Evolutionary conservation across 768 basidiomycete species (phyloP).

Genomic region (Candolleomyces eurysporus): DNA sequence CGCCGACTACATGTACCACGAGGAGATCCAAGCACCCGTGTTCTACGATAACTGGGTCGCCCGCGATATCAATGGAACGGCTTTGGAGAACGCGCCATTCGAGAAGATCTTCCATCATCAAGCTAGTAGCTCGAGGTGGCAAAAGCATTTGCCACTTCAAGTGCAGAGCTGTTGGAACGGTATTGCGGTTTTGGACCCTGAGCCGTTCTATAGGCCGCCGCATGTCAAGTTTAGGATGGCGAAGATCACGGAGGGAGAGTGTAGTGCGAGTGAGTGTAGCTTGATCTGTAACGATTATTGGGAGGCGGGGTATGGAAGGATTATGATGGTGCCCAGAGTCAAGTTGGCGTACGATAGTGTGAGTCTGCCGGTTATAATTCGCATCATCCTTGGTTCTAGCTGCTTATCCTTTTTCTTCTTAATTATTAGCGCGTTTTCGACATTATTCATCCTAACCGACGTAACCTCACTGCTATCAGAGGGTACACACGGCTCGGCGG

Average conservation of each 20-base stretch:
- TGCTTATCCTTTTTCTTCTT: not conserved
- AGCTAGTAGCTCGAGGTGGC: constrained; percentile 76
- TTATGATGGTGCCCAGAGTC: constrained; percentile 96
- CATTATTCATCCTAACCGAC: constrained; percentile 86
- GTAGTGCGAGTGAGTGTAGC: constrained; percentile 93
- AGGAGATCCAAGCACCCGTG: constrained; percentile 89
- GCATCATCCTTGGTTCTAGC: no score
- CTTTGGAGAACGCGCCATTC: constrained; percentile 96
- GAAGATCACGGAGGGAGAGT: constrained; percentile 80
- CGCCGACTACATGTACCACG: constrained; percentile 98
- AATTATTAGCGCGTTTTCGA: constrained; percentile 83
- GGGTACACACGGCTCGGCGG: constrained; percentile 96
- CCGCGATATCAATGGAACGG: constrained; percentile 97
- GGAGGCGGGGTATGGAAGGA: constrained; percentile 92
- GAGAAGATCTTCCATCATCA: constrained; percentile 90
- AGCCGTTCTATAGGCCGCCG: constrained; percentile 89
- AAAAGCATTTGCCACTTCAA: constrained; percentile 89
- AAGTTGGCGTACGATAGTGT: constrained; percentile 94
- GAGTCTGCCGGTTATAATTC: constrained; percentile 20
- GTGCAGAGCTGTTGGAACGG: constrained; percentile 99
- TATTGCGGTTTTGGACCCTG: constrained; percentile 92
- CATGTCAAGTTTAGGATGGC: constrained; percentile 98
- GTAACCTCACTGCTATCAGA: constrained; percentile 94
- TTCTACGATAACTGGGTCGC: constrained; percentile 99
- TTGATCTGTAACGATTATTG: constrained; percentile 99